Conservation (phyloP, 2,329 filamentous ascomycete genomes). For the Arthroderma uncinatum region DNA sequence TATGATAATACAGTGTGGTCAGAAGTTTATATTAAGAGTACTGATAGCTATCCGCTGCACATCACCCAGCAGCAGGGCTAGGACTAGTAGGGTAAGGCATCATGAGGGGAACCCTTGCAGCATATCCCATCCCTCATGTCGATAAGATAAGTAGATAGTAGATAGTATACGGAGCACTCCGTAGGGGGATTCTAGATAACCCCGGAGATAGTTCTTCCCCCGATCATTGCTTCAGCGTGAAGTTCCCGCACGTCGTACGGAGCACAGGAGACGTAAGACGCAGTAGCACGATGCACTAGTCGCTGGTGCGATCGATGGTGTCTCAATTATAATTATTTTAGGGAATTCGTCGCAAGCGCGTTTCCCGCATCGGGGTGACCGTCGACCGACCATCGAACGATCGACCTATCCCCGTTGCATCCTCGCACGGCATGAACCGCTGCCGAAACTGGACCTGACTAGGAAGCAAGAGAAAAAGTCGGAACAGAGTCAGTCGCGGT, state of each 20-base stretch:
- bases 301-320: too few relatives aligned
- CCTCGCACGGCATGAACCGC: background rate
- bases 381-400: background rate
- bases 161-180: background rate
- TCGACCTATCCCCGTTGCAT: background rate
- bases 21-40: constrained; percentile 3
- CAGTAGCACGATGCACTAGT: background rate
- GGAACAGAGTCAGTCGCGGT: background rate
- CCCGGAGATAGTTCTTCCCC: background rate
- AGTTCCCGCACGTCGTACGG: background rate
- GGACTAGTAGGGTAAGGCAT: background rate
- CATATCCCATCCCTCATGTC: background rate
- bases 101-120: background rate
- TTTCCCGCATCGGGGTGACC: background rate
- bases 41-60: constrained; percentile 3
- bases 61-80: background rate
- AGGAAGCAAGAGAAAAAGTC: background rate
- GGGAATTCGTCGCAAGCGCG: constrained; percentile 1
- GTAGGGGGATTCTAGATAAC: too few relatives aligned
- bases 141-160: background rate
- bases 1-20: background rate
- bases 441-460: background rate
- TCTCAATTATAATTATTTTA: background rate
- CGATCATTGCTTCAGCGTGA: background rate
- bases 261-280: background rate